A percentile compares a stretch with the other conserved stretches of the same genome.
Evolutionary conservation across 2,329 filamentous ascomycete species (phyloP).

Genomic region (Neurospora sp.): DNA sequence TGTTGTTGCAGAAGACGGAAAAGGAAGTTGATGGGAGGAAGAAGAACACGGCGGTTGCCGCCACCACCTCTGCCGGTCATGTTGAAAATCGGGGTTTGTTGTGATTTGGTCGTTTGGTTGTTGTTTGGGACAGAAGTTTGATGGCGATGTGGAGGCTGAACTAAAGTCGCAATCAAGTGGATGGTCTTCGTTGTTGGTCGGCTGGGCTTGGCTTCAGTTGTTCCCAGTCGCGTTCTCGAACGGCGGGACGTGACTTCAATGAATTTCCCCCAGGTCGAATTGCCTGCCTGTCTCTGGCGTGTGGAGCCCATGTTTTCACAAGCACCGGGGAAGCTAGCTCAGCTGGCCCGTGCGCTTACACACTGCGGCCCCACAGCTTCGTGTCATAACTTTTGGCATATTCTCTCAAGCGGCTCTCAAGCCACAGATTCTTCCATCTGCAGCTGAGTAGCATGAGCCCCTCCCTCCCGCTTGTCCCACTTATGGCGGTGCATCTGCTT

Average conservation of each 20-base stretch:
- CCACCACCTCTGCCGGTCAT: conserved; percentile 54
- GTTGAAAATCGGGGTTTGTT: conserved; percentile 10
- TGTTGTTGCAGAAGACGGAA: conserved; percentile 45
- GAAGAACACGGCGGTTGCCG: conserved; percentile 49
- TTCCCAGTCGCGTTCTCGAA: neutral
- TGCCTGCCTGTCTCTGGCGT: neutral
- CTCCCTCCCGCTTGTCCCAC: neutral
- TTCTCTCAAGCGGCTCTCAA: neutral
- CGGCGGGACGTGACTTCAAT: neutral
- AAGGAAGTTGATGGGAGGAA: conserved; percentile 41
- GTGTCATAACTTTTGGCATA: neutral
- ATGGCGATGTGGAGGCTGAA: neutral
- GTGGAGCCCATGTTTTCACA: neutral
- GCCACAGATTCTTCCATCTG: neutral
- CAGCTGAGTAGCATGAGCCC: neutral
- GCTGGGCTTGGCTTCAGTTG: neutral
- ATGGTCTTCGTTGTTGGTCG: neutral
- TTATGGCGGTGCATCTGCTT: neutral
- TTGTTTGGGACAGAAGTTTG: conserved; percentile 1
- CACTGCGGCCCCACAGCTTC: neutral
- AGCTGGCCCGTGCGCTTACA: neutral
- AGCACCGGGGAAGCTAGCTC: neutral
- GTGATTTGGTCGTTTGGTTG: neutral
- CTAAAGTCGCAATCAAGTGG: neutral
- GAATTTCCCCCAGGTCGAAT: neutral